A percentile compares a stretch with the other conserved stretches of the same genome.
phyloP scores from a whole-genome alignment of 2,329 filamentous ascomycete genomes.

The Colletotrichum gloeosporioides region DNA sequence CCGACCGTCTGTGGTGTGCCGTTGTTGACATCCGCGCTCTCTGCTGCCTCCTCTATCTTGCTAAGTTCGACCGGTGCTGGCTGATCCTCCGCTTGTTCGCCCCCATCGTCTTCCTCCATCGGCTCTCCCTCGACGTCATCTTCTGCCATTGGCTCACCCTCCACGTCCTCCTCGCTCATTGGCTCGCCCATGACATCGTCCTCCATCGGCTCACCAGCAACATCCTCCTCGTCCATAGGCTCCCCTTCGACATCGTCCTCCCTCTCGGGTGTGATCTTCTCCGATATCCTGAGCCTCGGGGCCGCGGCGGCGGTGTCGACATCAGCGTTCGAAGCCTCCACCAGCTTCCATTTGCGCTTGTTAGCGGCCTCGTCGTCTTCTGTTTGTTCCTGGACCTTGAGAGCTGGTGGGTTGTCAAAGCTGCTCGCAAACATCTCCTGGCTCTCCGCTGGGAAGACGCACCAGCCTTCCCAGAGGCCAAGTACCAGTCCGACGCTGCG shows the following conservation, averaged over 20 bases:
- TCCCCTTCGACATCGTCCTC: slow-evolving; percentile 45
- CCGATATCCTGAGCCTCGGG: slow-evolving; percentile 10
- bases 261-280: slow-evolving; percentile 19
- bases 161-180: slow-evolving; percentile 46
- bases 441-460: slow-evolving; percentile 74
- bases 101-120: slow-evolving; percentile 47
- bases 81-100: not conserved
- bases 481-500: slow-evolving; percentile 74
- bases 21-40: slow-evolving; percentile 20
- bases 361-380: slow-evolving; percentile 34
- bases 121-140: slow-evolving; percentile 56
- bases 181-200: slow-evolving; percentile 46
- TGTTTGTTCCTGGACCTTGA: slow-evolving; percentile 31
- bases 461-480: slow-evolving; percentile 74
- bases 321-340: slow-evolving; percentile 40
- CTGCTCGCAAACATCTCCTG: slow-evolving; percentile 73
- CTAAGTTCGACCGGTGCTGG: slow-evolving; percentile 9
- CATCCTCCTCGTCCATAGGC: slow-evolving; percentile 48
- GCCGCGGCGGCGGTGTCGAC: slow-evolving; percentile 5
- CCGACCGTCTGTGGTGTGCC: not conserved
- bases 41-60: slow-evolving; percentile 7
- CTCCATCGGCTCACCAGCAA: slow-evolving; percentile 49
- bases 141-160: slow-evolving; percentile 45
- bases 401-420: slow-evolving; percentile 72
- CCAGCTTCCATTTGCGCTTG: slow-evolving; percentile 56